These are phyloP conservation scores for Fraxinus xanthoxyloides DNA, from an alignment of 305 asterid species.

Conservation along the genomic window DNA sequence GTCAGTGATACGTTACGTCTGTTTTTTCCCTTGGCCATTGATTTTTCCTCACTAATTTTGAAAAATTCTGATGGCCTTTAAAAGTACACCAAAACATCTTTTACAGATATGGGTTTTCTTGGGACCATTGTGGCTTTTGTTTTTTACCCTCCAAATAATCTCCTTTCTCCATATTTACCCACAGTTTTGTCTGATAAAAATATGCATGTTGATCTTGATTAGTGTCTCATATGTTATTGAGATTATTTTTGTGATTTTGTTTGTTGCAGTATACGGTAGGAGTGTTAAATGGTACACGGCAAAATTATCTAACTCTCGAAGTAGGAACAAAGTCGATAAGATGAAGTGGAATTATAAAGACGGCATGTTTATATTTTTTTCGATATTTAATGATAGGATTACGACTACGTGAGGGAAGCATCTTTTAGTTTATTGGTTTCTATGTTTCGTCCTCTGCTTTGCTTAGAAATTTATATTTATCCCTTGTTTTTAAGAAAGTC, in stretches of 20 bases:
- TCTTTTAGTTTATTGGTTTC: not conserved
- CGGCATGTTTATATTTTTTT: too few relatives aligned
- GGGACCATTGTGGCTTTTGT: not conserved
- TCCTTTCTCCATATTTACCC: not conserved
- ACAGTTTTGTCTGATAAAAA: not conserved
- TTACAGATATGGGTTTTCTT: not conserved
- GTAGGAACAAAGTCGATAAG: not conserved
- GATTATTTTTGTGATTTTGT: not conserved
- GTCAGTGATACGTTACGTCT: slow-evolving; percentile 52
- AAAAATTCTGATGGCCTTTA: not conserved
- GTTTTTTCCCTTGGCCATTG: slow-evolving; percentile 19
- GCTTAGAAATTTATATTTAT: not conserved
- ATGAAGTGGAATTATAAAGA: not conserved
- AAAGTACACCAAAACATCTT: not conserved
- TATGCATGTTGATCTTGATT: not conserved
- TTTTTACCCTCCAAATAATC: not conserved
- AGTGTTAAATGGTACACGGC: not conserved
- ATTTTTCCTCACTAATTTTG: not conserved
- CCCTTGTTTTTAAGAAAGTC: not conserved
- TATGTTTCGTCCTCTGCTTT: not conserved
- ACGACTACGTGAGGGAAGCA: not conserved
- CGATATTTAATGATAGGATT: too few relatives aligned
- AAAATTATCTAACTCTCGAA: not conserved
- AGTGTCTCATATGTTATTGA: not conserved
- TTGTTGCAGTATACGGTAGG: too few relatives aligned